Evolutionary conservation across 1,284 basidiomycete species (phyloP), one percentile per base, ranked within the genome.

Genomic region (Wolfiporia cocos): DNA sequence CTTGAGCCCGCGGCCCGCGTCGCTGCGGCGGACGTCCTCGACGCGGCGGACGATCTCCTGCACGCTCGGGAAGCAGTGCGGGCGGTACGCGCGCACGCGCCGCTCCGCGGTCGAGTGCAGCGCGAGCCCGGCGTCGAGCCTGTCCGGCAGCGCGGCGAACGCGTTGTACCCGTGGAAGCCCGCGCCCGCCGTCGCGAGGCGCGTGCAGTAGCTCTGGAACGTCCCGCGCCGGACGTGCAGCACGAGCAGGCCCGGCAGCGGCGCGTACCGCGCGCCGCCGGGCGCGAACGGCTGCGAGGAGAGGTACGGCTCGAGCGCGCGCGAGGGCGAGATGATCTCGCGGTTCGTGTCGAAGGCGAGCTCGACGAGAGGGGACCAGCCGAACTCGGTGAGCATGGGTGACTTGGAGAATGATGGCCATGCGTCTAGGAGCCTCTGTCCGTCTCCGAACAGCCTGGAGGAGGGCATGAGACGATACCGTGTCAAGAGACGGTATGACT

Each of bases 151-250:
- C 26, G 53, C 61, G 1, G 66, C 63, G 46, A 71, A 64, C 47
- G 59, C 62, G 63, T 59, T 66, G 58, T 68, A 69, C 6, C 64
- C 66, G 38, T 64, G 56, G 60, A 62, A 74, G n/a, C 56, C 48
- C 3, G 71, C 57, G 4, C 46, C 48, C 65, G 66, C 73, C 12
- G 59, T 49, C 0, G 65, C 67, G 30, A 82, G 68, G 44, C 64
- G 52, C 1, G 48, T 29, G 49, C 81, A 83, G 49, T 81, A 78
- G 4, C 59, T 55, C 31, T 62, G 49, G 51, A 71, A 84, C 56
- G 83, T 80, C 3, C 81, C 81, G 29, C 78, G 64, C 5, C 81
- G 74, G 18, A 83, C 50, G 51, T 84, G 80, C 3, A 84, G 51
- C 1, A 70, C 80, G 15, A 83, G 58, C 3, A 78, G 59, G 15